Conservation (phyloP, 2,329 filamentous ascomycete species). For the Periconia sp. region DNA sequence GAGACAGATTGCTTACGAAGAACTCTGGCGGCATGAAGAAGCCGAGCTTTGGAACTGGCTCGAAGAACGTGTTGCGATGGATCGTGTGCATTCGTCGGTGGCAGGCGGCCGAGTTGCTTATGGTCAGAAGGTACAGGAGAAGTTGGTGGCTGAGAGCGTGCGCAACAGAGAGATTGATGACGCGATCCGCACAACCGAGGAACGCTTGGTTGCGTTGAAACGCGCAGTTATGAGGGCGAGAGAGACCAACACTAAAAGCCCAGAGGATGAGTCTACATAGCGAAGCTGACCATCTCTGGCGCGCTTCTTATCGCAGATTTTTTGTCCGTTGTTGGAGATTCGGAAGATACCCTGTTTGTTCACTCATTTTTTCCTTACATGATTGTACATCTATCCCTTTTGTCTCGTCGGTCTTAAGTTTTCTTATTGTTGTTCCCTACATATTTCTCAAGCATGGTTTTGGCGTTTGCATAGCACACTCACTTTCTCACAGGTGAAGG, state of each 20-base stretch:
- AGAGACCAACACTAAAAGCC: conserved; percentile 20
- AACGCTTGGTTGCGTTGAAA: conserved; percentile 77
- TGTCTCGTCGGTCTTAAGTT: too few species aligned
- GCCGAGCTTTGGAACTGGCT: conserved; percentile 92
- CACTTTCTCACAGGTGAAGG: too few species aligned
- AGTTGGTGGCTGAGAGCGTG: conserved; percentile 58
- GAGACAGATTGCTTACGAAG: conserved; percentile 81
- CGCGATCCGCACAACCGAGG: conserved; percentile 83
- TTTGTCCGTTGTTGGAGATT: neutral
- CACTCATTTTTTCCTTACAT: neutral
- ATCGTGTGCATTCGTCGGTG: conserved; percentile 46
- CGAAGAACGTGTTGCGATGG: conserved; percentile 79
- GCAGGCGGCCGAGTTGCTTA: conserved; percentile 20
- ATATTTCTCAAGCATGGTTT: too few species aligned
- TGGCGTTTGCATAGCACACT: too few species aligned
- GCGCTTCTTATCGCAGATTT: neutral
- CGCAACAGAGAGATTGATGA: conserved; percentile 73
- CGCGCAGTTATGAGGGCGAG: conserved; percentile 57
- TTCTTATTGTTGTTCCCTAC: too few species aligned
- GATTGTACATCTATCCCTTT: too few species aligned
- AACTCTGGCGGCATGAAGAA: conserved; percentile 88
- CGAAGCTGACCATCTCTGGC: neutral
- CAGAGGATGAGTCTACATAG: conserved; percentile 17
- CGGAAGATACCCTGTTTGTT: too few species aligned
- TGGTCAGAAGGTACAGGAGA: conserved; percentile 53